These are phyloP conservation scores for Vachellia pachyceras DNA, from an alignment of 306 rosid genomes.

Conservation along the genomic window DNA sequence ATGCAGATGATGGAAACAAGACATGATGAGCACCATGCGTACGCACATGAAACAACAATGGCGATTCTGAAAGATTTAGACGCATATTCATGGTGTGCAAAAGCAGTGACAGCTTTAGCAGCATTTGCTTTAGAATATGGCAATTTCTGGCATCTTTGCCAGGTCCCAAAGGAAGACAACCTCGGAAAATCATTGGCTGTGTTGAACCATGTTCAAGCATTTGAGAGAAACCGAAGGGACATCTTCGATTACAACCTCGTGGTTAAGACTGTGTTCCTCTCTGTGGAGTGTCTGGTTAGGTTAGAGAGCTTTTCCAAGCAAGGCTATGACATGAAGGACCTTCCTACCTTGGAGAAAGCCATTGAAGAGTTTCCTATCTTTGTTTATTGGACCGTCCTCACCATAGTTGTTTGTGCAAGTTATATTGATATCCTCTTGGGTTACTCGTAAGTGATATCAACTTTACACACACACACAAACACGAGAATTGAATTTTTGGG, in stretches of 20 bases:
- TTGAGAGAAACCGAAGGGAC: constrained; percentile 39
- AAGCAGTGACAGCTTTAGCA: constrained; percentile 54
- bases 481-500: too few species aligned
- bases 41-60: constrained; percentile 51
- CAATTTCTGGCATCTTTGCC: constrained; percentile 45
- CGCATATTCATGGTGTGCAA: constrained; percentile 69
- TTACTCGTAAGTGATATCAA: not conserved
- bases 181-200: constrained; percentile 49
- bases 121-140: constrained; percentile 54
- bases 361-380: constrained; percentile 51
- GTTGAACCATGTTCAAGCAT: constrained; percentile 31
- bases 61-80: constrained; percentile 43
- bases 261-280: constrained; percentile 42
- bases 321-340: constrained; percentile 43
- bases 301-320: constrained; percentile 56
- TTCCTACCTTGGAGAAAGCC: constrained; percentile 41
- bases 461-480: too few species aligned
- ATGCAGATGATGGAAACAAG: not conserved
- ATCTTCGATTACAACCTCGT: constrained; percentile 42
- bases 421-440: constrained; percentile 13
- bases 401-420: constrained; percentile 42
- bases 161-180: constrained; percentile 37
- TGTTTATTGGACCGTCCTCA: constrained; percentile 52
- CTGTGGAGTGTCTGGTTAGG: constrained; percentile 57
- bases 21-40: constrained; percentile 33